Percentiles rank a stretch among this genome's conserved stretches.
phyloP scores from a whole-genome alignment of 2,329 filamentous ascomycete genomes.

The Tolypocladium cylindrosporum region DNA sequence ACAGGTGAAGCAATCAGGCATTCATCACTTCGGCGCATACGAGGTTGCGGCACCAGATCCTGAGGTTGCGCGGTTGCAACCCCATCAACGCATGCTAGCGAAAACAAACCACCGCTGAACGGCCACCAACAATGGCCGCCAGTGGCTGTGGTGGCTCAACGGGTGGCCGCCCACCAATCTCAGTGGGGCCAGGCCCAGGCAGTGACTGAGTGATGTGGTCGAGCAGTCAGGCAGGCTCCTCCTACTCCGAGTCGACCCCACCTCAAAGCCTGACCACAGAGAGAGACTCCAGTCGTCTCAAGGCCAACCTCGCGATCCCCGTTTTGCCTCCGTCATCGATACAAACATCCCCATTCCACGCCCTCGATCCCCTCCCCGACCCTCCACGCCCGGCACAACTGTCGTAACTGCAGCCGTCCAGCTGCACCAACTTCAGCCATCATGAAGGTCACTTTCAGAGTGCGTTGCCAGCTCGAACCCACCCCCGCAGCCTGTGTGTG shows the following conservation, averaged over 20 bases:
- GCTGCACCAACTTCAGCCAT: slow-evolving; percentile 30
- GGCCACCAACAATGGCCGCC: background rate
- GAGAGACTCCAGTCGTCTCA: slow-evolving; percentile 4
- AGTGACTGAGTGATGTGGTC: background rate
- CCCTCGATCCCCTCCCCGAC: background rate
- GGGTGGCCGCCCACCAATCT: no score
- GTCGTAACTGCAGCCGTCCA: slow-evolving; percentile 6
- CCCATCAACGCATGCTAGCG: background rate
- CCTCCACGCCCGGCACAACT: background rate
- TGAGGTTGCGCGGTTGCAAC: no score
- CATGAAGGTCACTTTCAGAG: slow-evolving; percentile 63
- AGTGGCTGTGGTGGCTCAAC: background rate
- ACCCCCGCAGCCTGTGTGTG: background rate
- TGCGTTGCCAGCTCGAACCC: slow-evolving; percentile 22
- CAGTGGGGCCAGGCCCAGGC: background rate
- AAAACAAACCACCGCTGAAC: no score
- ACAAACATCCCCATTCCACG: background rate
- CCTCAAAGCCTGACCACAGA: slow-evolving; percentile 2
- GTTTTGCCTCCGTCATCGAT: slow-evolving; percentile 6
- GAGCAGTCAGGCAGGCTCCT: background rate
- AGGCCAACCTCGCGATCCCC: background rate
- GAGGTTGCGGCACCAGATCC: background rate
- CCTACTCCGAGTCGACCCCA: background rate
- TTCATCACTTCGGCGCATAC: background rate
- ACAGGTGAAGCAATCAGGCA: background rate